Evolutionary conservation across 352 stramenopile genomes (phyloP).

Genomic region (Chrysophaeum taylorii): DNA sequence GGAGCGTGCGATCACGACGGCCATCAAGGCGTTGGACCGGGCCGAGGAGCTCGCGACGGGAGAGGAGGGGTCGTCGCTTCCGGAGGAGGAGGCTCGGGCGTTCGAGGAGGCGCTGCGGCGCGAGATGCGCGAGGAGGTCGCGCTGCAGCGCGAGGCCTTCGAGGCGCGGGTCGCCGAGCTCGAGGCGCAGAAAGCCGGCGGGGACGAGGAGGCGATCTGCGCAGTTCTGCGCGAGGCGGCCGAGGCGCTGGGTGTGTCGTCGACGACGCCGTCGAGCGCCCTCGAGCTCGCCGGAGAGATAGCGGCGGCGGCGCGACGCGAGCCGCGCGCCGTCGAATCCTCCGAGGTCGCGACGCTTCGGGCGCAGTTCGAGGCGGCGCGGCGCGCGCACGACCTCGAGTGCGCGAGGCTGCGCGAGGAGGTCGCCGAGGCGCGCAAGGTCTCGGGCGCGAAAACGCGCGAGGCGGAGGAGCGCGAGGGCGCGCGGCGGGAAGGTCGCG

Average conservation of each 20-base stretch:
- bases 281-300: background rate
- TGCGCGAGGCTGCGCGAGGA: background rate
- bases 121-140: background rate
- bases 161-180: conserved; percentile 3
- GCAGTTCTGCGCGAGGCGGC: background rate
- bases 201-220: background rate
- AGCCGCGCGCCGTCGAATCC: background rate
- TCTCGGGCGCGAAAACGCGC: background rate
- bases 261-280: background rate
- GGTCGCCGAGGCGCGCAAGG: background rate
- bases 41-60: too few species aligned
- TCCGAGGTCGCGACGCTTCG: background rate
- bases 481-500: background rate
- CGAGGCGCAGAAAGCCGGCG: background rate
- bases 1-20: too few species aligned
- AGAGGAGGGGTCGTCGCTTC: too few species aligned
- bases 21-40: too few species aligned
- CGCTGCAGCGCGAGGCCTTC: conserved; percentile 2
- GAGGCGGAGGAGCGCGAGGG: background rate
- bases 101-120: background rate
- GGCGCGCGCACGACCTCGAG: background rate
- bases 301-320: background rate
- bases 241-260: background rate
- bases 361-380: background rate
- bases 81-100: too few species aligned